Percentiles rank a stretch among this genome's conserved stretches.
These are phyloP conservation scores for Colletotrichum sp. DNA, from an alignment of 2,329 filamentous ascomycete genomes.

Conservation along the genomic window DNA sequence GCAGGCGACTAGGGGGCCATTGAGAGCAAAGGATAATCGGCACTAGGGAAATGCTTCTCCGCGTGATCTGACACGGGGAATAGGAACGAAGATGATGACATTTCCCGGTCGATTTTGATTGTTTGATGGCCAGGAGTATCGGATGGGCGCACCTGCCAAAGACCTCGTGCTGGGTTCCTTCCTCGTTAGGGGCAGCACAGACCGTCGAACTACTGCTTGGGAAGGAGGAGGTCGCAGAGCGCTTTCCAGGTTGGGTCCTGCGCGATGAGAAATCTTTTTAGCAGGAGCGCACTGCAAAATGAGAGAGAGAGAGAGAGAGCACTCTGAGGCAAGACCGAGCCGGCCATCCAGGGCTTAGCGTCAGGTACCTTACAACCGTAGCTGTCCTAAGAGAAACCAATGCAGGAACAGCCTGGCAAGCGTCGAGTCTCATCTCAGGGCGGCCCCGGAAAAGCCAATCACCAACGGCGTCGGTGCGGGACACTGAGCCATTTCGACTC, in stretches of 20 bases:
- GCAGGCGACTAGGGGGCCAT: not conserved
- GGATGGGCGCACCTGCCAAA: not conserved
- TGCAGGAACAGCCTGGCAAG: not conserved
- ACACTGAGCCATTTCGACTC: not conserved
- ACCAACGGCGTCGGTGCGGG: not conserved
- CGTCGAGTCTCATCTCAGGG: not conserved
- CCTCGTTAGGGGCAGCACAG: not conserved
- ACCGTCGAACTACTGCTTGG: not conserved
- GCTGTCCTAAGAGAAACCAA: not conserved
- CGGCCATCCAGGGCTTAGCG: constrained; percentile 12
- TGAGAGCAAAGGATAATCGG: not conserved
- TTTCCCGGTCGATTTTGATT: not conserved
- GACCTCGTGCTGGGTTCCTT: not conserved
- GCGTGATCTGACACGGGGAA: constrained; percentile 3
- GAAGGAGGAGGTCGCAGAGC: constrained; percentile 5
- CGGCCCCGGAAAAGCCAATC: not conserved
- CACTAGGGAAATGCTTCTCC: constrained; percentile 8
- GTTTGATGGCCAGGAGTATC: not conserved
- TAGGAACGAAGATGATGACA: constrained; percentile 6
- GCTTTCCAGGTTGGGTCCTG: not conserved
- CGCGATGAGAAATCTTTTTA: not conserved
- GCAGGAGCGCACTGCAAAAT: not conserved
- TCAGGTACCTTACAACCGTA: not conserved
- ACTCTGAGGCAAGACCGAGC: not conserved
- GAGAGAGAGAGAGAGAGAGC: not conserved